Percentiles rank a stretch among this genome's conserved stretches.
phyloP scores from a whole-genome alignment of 306 rosid genomes.

The Parietaria judaica region DNA sequence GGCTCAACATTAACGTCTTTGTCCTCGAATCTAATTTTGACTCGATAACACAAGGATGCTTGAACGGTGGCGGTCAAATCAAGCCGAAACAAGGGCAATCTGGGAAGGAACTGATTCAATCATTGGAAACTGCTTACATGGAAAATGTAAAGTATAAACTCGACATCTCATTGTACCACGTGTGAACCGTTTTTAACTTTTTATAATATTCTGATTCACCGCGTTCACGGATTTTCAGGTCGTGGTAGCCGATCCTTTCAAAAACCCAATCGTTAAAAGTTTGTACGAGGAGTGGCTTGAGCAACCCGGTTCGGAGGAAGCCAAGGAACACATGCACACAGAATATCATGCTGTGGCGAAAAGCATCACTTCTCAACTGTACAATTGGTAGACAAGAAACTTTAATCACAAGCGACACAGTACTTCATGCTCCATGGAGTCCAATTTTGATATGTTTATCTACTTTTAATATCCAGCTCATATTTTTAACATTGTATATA shows the following conservation, averaged over 20 bases:
- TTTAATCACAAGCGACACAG: constrained; percentile 2
- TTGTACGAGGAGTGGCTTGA: constrained; percentile 76
- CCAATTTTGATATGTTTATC: constrained; percentile 38
- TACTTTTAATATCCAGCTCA: constrained; percentile 1
- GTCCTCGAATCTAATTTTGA: neutral
- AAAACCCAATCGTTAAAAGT: constrained; percentile 48
- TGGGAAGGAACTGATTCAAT: constrained; percentile 55
- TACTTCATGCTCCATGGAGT: constrained; percentile 24
- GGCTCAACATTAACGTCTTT: neutral
- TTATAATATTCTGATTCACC: neutral
- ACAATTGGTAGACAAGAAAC: constrained; percentile 51
- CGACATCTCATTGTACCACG: too few species aligned
- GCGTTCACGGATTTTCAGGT: constrained; percentile 31
- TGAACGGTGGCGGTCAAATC: constrained; percentile 95
- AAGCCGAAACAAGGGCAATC: constrained; percentile 78
- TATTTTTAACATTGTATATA: constrained; percentile 15
- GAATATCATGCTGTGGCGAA: constrained; percentile 74
- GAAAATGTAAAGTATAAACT: constrained; percentile 51
- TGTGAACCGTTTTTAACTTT: neutral
- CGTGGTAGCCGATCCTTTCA: constrained; percentile 50
- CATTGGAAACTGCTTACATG: constrained; percentile 58
- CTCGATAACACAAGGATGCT: constrained; percentile 54
- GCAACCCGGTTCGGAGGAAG: constrained; percentile 86
- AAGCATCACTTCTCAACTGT: constrained; percentile 84
- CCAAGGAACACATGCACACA: constrained; percentile 65